These are phyloP conservation scores for Trichoderma lentiforme DNA, from an alignment of 2,329 filamentous ascomycete genomes.

Conservation along the genomic window DNA sequence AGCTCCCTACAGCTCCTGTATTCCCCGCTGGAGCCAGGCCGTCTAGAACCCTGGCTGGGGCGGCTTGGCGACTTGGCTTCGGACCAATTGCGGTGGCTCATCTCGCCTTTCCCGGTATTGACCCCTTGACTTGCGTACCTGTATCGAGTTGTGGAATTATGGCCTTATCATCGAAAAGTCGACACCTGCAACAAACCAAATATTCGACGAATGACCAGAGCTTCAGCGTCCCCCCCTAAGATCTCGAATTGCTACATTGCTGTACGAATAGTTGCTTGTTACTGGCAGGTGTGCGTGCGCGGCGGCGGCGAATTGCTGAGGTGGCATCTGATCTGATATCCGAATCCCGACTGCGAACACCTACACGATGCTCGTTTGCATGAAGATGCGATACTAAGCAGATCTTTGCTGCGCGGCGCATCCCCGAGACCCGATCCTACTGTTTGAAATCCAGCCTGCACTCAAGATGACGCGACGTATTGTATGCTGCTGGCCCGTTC, in stretches of 20 bases:
- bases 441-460: not conserved
- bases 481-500: conserved; percentile 25
- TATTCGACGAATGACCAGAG: not conserved
- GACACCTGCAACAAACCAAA: not conserved
- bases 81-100: conserved; percentile 11
- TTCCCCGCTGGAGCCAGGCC: conserved; percentile 1
- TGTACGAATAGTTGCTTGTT: not conserved
- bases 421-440: not conserved
- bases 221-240: not conserved
- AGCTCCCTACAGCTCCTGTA: conserved; percentile 4
- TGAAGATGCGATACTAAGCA: conserved; percentile 19
- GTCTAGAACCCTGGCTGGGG: not conserved
- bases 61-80: not conserved
- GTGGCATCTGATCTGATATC: not conserved
- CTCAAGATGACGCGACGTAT: conserved; percentile 38
- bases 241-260: not conserved
- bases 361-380: not conserved
- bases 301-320: not conserved
- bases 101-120: conserved; percentile 2
- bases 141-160: not conserved
- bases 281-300: not conserved
- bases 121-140: not conserved
- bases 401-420: conserved; percentile 9
- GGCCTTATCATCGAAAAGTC: conserved; percentile 3
- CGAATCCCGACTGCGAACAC: not conserved